Base-by-base conservation (phyloP, 2,329 filamentous ascomycete genomes). In the Ophiostoma perfectum region DNA sequence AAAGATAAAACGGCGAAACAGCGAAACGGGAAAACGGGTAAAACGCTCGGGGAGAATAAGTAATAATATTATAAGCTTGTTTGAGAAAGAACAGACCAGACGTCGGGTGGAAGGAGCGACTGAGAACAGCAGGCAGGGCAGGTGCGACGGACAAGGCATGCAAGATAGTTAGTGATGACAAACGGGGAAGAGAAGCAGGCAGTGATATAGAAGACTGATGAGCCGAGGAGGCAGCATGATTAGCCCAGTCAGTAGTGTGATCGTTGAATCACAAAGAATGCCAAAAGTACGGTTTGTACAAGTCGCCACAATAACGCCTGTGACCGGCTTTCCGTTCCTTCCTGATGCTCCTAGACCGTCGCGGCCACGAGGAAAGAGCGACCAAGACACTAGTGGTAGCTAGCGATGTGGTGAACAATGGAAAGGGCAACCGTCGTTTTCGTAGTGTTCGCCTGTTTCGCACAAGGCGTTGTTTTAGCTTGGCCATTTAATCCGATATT, bases 321-420 rank as follows among this genome's bases (percentile, higher is more conserved):
- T 68, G 67, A 68, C 62, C 62, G 45, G 38, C 7, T 18, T 64
- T 55, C 60, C 66, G 66, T 58, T 18, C 42, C 41, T 58, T 65
- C 41, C 62, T 18, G 49, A 52, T 6, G 11, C 4, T 5, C 18
- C 44, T 11, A 49, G 8, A 6, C 36, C 5, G 27, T 8, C 55
- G 45, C n/a, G n/a, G 27, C 27, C 55, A 60, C 55, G 55, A 60
- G 27, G 27, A 60, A 60, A 18, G 55, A 38, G 52, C 11, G 27
- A 58, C 12, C 52, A 16, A 38, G 52, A 38, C 55, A 27, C 49
- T 55, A 55, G n/a, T 27, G n/a, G 49, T 18, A 36, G 49, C 49
- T 55, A 55, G 49, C 49, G 49, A 11, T 18, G 5, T 27, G n/a
- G 42, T 14, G 49, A 55, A 55, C 49, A 55, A 55, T 55, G 49